A percentile compares a stretch with the other conserved stretches of the same genome.
phyloP scores from a whole-genome alignment of 73 alveolate species.

The Blepharisma stoltei region DNA sequence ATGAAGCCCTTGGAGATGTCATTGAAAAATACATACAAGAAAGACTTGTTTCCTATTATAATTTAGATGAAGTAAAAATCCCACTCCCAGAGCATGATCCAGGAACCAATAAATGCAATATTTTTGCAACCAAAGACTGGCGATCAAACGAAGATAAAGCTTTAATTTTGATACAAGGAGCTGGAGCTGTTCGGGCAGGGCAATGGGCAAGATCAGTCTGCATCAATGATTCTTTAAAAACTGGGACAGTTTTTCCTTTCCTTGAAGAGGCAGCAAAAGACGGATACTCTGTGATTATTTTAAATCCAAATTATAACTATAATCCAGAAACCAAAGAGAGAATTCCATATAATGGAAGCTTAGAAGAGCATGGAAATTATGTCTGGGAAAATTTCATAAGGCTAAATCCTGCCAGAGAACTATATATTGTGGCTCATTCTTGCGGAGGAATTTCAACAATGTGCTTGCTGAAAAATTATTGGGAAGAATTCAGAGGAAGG shows the following conservation, averaged over 20 bases:
- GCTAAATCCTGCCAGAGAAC: slow-evolving; percentile 50
- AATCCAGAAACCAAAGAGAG: slow-evolving; percentile 34
- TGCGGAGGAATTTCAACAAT: slow-evolving; percentile 83
- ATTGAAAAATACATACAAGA: slow-evolving; percentile 9
- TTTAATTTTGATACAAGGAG: slow-evolving; percentile 44
- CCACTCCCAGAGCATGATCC: neutral
- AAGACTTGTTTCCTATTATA: neutral
- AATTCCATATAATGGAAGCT: slow-evolving; percentile 45
- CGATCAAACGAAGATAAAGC: neutral
- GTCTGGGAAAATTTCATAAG: slow-evolving; percentile 71
- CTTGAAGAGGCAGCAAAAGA: slow-evolving; percentile 61
- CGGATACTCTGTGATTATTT: slow-evolving; percentile 51
- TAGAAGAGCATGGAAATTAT: slow-evolving; percentile 71
- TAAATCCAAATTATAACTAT: slow-evolving; percentile 77
- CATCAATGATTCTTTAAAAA: slow-evolving; percentile 67
- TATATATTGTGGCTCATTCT: slow-evolving; percentile 84
- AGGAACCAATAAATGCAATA: neutral
- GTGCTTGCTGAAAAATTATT: slow-evolving; percentile 44
- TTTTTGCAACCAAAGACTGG: neutral
- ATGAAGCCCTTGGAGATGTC: slow-evolving; percentile 4
- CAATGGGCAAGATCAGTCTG: slow-evolving; percentile 88
- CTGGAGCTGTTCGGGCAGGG: slow-evolving; percentile 89
- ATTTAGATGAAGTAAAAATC: neutral
- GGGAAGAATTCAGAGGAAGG: slow-evolving; percentile 53
- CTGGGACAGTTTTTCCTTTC: slow-evolving; percentile 76